Percentiles rank a stretch among this genome's conserved stretches.
Conservation (phyloP, 1,284 basidiomycete species). For the Heterobasidion irregulare region DNA sequence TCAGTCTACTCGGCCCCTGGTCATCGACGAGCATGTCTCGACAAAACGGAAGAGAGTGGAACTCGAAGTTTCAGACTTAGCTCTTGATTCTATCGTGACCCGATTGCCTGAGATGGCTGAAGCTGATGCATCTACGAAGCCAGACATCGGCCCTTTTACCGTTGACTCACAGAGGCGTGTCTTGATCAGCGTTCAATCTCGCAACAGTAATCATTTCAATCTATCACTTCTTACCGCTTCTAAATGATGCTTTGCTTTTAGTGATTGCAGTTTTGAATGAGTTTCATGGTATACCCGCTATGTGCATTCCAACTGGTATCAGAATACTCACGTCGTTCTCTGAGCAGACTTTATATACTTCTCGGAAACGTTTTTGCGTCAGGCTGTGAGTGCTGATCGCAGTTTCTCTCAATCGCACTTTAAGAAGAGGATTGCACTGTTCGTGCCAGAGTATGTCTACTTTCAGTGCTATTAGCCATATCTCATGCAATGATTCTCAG, state of each 20-base stretch:
- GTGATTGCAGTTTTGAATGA: background rate
- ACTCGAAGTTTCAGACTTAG: background rate
- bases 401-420: background rate
- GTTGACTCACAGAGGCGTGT: background rate
- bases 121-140: background rate
- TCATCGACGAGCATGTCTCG: background rate
- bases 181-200: background rate
- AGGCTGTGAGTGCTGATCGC: background rate
- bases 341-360: background rate
- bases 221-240: background rate
- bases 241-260: background rate
- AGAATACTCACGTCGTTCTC: background rate
- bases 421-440: background rate
- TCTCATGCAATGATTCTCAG: background rate
- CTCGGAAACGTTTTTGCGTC: background rate
- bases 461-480: no score
- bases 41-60: constrained; percentile 2
- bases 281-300: background rate
- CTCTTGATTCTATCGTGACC: background rate
- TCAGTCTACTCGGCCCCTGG: background rate
- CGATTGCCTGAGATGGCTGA: background rate
- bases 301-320: background rate
- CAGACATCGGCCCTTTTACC: background rate
- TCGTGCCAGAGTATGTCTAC: background rate
- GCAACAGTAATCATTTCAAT: background rate